These are phyloP conservation scores for Trichophyton benhamiae DNA, from an alignment of 2,329 filamentous ascomycete genomes.

Conservation along the genomic window DNA sequence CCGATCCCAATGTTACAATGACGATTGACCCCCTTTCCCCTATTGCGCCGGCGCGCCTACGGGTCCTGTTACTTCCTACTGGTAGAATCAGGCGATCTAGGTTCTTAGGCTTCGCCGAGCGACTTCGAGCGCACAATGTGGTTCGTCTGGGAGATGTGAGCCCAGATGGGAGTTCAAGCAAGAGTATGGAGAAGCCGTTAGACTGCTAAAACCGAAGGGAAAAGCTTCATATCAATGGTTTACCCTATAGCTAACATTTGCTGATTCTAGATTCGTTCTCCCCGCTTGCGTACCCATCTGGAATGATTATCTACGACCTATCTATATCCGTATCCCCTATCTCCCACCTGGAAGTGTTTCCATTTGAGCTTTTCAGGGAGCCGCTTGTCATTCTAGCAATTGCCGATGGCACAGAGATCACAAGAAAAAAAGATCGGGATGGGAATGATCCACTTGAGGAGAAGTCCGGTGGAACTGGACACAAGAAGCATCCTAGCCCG, in stretches of 20 bases:
- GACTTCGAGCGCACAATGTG: slow-evolving; percentile 66
- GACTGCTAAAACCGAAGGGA: background rate
- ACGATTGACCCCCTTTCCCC: slow-evolving; percentile 79
- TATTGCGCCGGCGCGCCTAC: slow-evolving; percentile 80
- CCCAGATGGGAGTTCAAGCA: slow-evolving; percentile 69
- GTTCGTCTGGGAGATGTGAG: slow-evolving; percentile 77
- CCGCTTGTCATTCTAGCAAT: slow-evolving; percentile 73
- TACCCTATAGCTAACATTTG: slow-evolving; percentile 4
- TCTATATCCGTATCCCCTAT: slow-evolving; percentile 66
- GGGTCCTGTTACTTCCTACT: slow-evolving; percentile 73
- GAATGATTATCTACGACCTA: slow-evolving; percentile 78
- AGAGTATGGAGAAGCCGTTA: slow-evolving; percentile 49
- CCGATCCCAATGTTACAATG: slow-evolving; percentile 51
- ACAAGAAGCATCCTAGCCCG: slow-evolving; percentile 25
- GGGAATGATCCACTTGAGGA: background rate
- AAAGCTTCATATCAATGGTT: background rate
- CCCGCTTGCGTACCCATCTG: slow-evolving; percentile 72
- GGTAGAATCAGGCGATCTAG: slow-evolving; percentile 72
- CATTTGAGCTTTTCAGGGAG: slow-evolving; percentile 84
- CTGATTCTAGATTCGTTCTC: slow-evolving; percentile 72
- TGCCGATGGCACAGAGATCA: slow-evolving; percentile 64
- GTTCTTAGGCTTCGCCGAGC: slow-evolving; percentile 65
- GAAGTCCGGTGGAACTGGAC: slow-evolving; percentile 7
- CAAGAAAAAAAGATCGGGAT: slow-evolving; percentile 14
- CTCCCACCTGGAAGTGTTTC: slow-evolving; percentile 65